phyloP scores from a whole-genome alignment of 2,329 filamentous ascomycete genomes.

The Ciborinia camelliae region DNA sequence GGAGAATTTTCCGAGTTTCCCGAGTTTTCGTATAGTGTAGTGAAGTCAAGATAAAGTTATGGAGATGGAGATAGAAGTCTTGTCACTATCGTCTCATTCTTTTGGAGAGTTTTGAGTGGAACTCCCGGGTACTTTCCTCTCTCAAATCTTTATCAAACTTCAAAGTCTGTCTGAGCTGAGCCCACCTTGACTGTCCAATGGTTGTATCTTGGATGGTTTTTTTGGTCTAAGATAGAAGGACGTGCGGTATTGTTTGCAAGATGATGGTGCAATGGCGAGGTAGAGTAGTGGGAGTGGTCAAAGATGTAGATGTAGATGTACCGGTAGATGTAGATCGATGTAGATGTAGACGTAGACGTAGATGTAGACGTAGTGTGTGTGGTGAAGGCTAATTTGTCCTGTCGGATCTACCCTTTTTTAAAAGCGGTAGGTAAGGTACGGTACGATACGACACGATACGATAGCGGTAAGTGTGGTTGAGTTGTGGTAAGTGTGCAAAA shows the following conservation, averaged over 20 bases:
- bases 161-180: background rate
- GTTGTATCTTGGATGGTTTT: background rate
- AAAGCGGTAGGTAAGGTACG: too few species aligned
- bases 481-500: slow-evolving; percentile 1
- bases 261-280: background rate
- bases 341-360: background rate
- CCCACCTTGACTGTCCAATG: background rate
- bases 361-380: background rate
- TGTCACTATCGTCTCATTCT: background rate
- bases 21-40: background rate
- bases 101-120: background rate
- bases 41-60: slow-evolving; percentile 28
- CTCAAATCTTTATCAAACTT: background rate
- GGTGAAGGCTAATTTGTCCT: background rate
- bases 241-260: background rate
- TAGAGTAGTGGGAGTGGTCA: background rate
- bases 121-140: background rate
- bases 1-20: background rate
- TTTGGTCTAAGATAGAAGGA: slow-evolving; percentile 3
- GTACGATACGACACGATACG: too few species aligned
- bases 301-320: background rate
- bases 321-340: too few species aligned
- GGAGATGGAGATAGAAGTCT: background rate
- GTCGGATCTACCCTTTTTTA: slow-evolving; percentile 8
- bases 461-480: slow-evolving; percentile 6